Evolutionary conservation across 495 filamentous ascomycete species (phyloP), one percentile per base, ranked within the genome.

Genomic region (Penicillium fimorum): DNA sequence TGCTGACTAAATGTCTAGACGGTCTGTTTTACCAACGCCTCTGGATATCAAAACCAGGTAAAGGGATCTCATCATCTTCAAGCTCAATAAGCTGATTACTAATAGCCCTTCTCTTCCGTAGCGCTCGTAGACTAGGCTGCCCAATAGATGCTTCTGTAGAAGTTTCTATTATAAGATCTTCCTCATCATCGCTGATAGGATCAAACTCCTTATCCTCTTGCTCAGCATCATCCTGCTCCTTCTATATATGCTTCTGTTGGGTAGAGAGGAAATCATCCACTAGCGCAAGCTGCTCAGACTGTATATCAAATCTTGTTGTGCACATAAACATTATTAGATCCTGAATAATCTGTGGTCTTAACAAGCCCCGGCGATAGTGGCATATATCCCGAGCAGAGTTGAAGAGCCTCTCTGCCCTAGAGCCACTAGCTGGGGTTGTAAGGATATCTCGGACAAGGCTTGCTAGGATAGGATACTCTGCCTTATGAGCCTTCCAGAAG

Each of bases 361-460:
- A n/a, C n/a, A n/a, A n/a, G n/a, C n/a, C n/a, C 18, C 56, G 48
- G 2, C 60, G 52, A 18, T 63, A 63, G 22, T 59, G 50, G 13
- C 53, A 63, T 13, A 63, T 27, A 58, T 63, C 53, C 3, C 56
- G 56, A 6, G 60, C 56, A 53, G 42, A 49, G 33, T 63, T 63
- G 12, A 63, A 63, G 4, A 63, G 42, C 17, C 56, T 43, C n/a
- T 63, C 56, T 17, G 59, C 53, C 0, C 56, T 56, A 13, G 50
- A 43, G 25, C 56, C 56, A 45, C 25, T 56, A 6, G 43, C 56
- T 2, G 53, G 60, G 22, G 55, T 53, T 0, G 52, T 46, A 4
- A 59, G 44, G 8, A 56, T 18, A 41, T 59, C 60, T 0, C 50
- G 37, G 0, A 51, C 53, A 29, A 62, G 49, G 22, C 24, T 45